Base-by-base conservation (phyloP, 2,329 filamentous ascomycete genomes). In the Colletotrichum tropicale region DNA sequence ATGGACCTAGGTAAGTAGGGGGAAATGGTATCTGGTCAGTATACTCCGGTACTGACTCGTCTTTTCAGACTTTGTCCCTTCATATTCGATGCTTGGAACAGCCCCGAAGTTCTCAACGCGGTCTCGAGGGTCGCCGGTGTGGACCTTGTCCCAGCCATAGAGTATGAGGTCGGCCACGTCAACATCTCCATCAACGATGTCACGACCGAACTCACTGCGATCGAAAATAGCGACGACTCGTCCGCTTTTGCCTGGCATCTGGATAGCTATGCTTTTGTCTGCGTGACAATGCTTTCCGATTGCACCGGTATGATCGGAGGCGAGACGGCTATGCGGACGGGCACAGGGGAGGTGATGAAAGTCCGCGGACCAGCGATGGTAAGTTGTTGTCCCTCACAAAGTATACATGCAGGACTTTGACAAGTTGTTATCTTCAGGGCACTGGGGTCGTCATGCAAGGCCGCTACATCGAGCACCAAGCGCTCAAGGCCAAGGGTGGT, bases 191-290 rank as follows among this genome's bases (percentile, higher is more conserved):
- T 89, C 32, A 88, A 90, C 79, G 85, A 86, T 2, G 87, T 89
- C 65, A 84, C 86, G 18, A 58, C 38, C 24, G 28, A 55, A 28
- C 34, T 62, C 13, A 66, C 28, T 21, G n/a, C 43, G 72, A 83
- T 89, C 48, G 80, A 84, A 34, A 84, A 86, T 8, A 85, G 83
- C 78, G 87, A 91, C 60, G 86, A 88, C 56, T 86, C 88, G 77
- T 88, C 91, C 8, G 88, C 91, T 32, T 88, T 93, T 34, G 90
- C 88, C 48, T 93, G 91, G 91, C 91, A 93, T 82, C 89, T 85
- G 1, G 92, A 93, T 81, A 91, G 89, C 80, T 93, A 92, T 80
- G 91, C 92, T 0, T 94, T 93, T 79, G 92, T 94, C n/a, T 93
- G 91, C 78, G 91, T 94, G 18, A 87, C 89, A 8, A 94, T 93